Conservation (phyloP, 495 filamentous ascomycete genomes). For the Aspergillus saccharolyticus region DNA sequence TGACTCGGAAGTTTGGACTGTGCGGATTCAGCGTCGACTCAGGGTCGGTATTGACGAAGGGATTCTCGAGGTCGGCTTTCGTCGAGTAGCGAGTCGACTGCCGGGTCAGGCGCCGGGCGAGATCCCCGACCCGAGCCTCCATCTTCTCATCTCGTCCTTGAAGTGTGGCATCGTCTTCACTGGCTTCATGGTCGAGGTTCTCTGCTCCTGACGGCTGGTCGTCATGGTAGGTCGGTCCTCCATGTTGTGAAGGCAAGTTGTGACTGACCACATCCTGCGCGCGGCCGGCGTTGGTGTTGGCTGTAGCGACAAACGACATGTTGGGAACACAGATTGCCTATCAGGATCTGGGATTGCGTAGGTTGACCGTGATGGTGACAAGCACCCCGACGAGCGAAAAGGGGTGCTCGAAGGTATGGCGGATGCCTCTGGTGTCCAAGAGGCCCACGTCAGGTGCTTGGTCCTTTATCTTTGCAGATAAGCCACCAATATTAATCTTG, state of each 20-base stretch:
- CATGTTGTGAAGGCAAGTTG: constrained; percentile 9
- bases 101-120: constrained; percentile 18
- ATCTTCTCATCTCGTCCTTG: constrained; percentile 11
- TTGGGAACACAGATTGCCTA: neutral
- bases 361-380: neutral
- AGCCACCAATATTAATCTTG: too few relatives aligned
- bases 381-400: neutral
- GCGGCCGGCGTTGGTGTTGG: constrained; percentile 10
- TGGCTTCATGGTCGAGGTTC: constrained; percentile 9
- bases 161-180: constrained; percentile 18
- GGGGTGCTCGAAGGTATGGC: too few relatives aligned
- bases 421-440: neutral
- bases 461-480: too few relatives aligned
- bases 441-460: neutral
- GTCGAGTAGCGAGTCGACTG: constrained; percentile 18
- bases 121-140: constrained; percentile 12
- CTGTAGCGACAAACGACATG: constrained; percentile 16
- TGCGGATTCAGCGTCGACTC: constrained; percentile 27
- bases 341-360: too few relatives aligned
- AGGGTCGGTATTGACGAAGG: constrained; percentile 13
- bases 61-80: constrained; percentile 17
- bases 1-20: constrained; percentile 22
- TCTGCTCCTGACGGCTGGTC: neutral
- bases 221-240: neutral
- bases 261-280: constrained; percentile 20